A percentile compares a stretch with the other conserved stretches of the same genome.
Evolutionary conservation across 2,329 filamentous ascomycete genomes (phyloP).

Genomic region (Scedosporium aurantiacum): DNA sequence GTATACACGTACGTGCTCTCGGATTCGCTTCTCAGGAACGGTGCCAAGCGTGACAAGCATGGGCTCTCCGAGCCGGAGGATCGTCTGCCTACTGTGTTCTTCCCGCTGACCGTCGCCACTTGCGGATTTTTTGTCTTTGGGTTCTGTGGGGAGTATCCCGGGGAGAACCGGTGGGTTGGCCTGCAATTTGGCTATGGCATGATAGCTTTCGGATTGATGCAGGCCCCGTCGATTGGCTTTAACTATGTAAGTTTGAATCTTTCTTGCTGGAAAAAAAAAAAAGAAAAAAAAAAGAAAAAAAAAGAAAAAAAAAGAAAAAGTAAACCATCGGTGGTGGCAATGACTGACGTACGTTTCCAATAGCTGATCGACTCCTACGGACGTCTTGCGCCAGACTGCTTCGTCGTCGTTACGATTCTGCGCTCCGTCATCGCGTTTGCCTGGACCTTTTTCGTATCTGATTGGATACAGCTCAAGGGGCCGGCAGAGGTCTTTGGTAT

Average conservation of each 20-base stretch:
- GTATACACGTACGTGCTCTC: slow-evolving; percentile 58
- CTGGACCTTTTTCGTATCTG: slow-evolving; percentile 41
- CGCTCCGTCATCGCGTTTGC: slow-evolving; percentile 38
- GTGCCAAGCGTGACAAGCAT: slow-evolving; percentile 59
- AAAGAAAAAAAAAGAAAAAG: too few relatives aligned
- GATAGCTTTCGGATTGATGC: slow-evolving; percentile 25
- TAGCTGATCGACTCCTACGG: slow-evolving; percentile 40
- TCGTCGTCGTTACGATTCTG: slow-evolving; percentile 38
- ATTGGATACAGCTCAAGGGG: slow-evolving; percentile 33
- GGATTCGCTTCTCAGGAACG: slow-evolving; percentile 57
- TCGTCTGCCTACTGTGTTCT: slow-evolving; percentile 20
- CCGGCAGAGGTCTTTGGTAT: slow-evolving; percentile 38
- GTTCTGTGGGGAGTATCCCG: slow-evolving; percentile 23
- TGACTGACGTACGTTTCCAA: neutral
- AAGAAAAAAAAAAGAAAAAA: too few relatives aligned
- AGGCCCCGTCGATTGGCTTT: slow-evolving; percentile 27
- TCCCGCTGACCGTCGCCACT: slow-evolving; percentile 18
- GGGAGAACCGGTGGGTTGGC: slow-evolving; percentile 20
- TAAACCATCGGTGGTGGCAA: too few relatives aligned
- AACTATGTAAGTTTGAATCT: slow-evolving; percentile 22
- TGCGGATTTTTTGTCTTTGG: slow-evolving; percentile 24
- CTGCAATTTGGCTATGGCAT: slow-evolving; percentile 23
- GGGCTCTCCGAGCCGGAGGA: slow-evolving; percentile 22
- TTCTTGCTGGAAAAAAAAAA: neutral
- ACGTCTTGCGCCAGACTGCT: slow-evolving; percentile 36